A percentile compares a stretch with the other conserved stretches of the same genome.
Evolutionary conservation across 2,329 filamentous ascomycete species (phyloP).

Genomic region (Ambrosiella xylebori): DNA sequence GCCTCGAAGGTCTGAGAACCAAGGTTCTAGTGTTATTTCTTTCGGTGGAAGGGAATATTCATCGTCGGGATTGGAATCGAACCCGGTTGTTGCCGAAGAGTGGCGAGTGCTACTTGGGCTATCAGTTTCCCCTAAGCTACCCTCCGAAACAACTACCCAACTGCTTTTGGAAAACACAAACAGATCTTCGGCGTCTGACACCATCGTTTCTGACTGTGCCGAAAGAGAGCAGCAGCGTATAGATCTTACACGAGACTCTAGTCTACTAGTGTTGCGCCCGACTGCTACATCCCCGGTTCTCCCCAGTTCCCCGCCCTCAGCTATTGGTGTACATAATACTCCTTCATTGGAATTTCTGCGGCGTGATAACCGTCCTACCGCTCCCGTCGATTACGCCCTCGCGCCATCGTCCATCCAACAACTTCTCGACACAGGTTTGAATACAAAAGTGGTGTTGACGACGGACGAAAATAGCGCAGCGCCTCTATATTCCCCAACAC

Average conservation of each 20-base stretch:
- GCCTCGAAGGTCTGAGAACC: neutral
- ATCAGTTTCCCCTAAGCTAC: neutral
- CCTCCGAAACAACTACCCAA: neutral
- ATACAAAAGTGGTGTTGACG: too few relatives aligned
- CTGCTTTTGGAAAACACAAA: neutral
- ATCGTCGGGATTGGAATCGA: constrained; percentile 3
- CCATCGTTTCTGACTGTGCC: too few relatives aligned
- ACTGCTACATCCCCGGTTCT: too few relatives aligned
- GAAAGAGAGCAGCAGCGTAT: too few relatives aligned
- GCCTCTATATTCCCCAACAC: neutral
- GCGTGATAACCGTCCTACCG: too few relatives aligned
- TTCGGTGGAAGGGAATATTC: neutral
- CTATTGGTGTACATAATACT: too few relatives aligned
- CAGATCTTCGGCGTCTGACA: neutral
- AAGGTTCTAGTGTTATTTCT: neutral
- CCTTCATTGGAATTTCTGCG: too few relatives aligned
- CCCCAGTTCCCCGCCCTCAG: too few relatives aligned
- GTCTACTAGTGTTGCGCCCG: too few relatives aligned
- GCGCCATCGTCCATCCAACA: neutral
- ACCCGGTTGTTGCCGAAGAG: constrained; percentile 4
- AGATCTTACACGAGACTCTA: too few relatives aligned
- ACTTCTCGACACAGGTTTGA: neutral
- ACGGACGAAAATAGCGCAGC: neutral
- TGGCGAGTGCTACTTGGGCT: constrained; percentile 7
- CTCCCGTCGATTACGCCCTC: too few relatives aligned